Percentiles rank a stretch among this genome's conserved stretches.
Evolutionary conservation across 176 grass and related monocot genomes (phyloP).

Genomic region (Carex myosuroides): DNA sequence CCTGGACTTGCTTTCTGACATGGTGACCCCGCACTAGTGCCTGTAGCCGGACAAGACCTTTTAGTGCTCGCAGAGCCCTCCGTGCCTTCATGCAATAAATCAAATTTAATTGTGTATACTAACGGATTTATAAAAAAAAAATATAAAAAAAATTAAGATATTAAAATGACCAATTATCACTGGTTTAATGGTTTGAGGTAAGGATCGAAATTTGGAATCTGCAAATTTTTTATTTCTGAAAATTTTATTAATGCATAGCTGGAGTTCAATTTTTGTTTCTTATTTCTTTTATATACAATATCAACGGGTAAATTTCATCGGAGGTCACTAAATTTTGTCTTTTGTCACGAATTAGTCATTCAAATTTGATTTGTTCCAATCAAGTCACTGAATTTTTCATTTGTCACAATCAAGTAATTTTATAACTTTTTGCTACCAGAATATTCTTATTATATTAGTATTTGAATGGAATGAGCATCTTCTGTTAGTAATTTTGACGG

Average conservation of each 20-base stretch:
- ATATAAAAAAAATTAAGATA: not conserved
- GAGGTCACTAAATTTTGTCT: too few relatives aligned
- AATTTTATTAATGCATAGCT: not conserved
- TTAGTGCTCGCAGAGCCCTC: constrained; percentile 47
- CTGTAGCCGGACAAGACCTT: constrained; percentile 66
- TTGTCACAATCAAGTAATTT: too few relatives aligned
- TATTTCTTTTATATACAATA: not conserved
- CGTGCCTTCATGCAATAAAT: constrained; percentile 36
- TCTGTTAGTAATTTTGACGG: too few relatives aligned
- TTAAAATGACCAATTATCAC: not conserved
- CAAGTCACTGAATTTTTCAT: too few relatives aligned
- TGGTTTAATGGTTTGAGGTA: not conserved
- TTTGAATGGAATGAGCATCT: too few relatives aligned
- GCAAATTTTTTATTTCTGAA: not conserved
- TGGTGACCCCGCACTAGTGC: constrained; percentile 74
- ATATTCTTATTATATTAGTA: too few relatives aligned
- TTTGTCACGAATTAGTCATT: too few relatives aligned
- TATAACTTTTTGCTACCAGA: too few relatives aligned
- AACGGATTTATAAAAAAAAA: not conserved
- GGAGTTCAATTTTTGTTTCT: not conserved
- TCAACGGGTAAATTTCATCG: not conserved
- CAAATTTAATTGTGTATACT: not conserved
- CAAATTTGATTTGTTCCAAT: too few relatives aligned
- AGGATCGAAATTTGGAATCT: not conserved
- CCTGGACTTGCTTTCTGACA: constrained; percentile 66